Conservation (phyloP, 148 eudicot species). For the Euryodendron excelsum region DNA sequence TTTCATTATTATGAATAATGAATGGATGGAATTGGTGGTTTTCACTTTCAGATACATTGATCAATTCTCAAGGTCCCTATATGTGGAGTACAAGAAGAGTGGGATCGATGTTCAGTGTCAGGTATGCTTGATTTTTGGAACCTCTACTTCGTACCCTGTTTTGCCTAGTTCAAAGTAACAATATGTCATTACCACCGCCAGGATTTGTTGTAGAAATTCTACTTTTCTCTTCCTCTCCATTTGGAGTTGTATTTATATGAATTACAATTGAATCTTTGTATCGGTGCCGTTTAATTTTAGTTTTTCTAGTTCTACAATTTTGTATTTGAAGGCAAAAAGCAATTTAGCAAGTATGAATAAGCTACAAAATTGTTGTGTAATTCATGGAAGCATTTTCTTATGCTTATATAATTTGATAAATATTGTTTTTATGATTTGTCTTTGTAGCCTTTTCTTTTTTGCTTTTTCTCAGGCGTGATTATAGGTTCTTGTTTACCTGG, state of each 20-base stretch:
- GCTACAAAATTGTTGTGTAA: background rate
- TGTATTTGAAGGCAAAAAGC: background rate
- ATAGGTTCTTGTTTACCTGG: too few relatives aligned
- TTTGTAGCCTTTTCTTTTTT: too few relatives aligned
- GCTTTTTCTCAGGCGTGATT: too few relatives aligned
- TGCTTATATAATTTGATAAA: background rate
- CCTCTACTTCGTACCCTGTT: background rate
- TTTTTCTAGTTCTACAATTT: background rate
- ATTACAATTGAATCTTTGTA: too few relatives aligned
- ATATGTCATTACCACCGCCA: background rate
- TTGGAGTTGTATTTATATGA: background rate
- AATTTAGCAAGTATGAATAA: background rate
- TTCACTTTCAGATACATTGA: constrained; percentile 55
- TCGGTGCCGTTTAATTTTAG: too few relatives aligned
- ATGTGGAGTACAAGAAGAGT: constrained; percentile 60
- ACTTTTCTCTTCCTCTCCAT: background rate
- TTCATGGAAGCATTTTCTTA: background rate
- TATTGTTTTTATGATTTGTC: background rate
- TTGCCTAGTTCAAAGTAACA: background rate
- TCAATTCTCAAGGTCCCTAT: constrained; percentile 66
- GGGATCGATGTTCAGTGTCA: constrained; percentile 87
- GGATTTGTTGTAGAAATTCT: background rate
- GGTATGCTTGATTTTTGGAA: constrained; percentile 31
- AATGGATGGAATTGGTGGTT: background rate
- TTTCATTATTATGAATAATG: background rate